Percentiles rank a stretch among this genome's conserved stretches.
Conservation (phyloP, 2,329 filamentous ascomycete genomes). For the Talaromyces rugulosus region DNA sequence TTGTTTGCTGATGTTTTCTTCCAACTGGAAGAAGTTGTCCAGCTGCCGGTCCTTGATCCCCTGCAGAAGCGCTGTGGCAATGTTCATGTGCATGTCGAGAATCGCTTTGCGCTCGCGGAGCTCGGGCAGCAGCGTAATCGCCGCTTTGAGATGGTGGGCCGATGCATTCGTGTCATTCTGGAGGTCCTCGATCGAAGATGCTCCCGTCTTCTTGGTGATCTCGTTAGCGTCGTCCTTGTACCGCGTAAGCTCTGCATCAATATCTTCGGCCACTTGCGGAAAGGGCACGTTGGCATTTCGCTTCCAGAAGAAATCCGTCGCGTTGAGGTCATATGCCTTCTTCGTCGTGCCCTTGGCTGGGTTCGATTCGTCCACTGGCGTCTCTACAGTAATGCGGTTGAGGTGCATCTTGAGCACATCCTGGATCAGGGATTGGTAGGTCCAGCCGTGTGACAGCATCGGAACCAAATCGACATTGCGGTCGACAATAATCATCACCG, state of each 20-base stretch:
- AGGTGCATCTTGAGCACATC: slow-evolving; percentile 75
- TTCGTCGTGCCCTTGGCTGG: slow-evolving; percentile 72
- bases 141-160: slow-evolving; percentile 91
- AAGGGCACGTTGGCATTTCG: slow-evolving; percentile 89
- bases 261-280: slow-evolving; percentile 93
- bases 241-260: slow-evolving; percentile 84
- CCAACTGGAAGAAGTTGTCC: slow-evolving; percentile 92
- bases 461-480: slow-evolving; percentile 93
- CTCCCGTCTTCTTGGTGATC: slow-evolving; percentile 91
- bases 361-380: slow-evolving; percentile 71
- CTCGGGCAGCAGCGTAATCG: slow-evolving; percentile 88
- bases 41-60: slow-evolving; percentile 94
- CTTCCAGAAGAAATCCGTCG: slow-evolving; percentile 94
- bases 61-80: slow-evolving; percentile 70
- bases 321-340: slow-evolving; percentile 82
- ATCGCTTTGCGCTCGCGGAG: slow-evolving; percentile 87
- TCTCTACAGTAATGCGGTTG: slow-evolving; percentile 91
- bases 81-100: slow-evolving; percentile 99
- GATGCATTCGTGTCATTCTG: slow-evolving; percentile 84
- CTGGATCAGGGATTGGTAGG: slow-evolving; percentile 79
- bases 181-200: slow-evolving; percentile 86
- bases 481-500: slow-evolving; percentile 89
- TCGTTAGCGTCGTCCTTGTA: slow-evolving; percentile 95
- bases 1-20: slow-evolving; percentile 89
- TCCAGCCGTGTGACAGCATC: slow-evolving; percentile 98